phyloP scores from a whole-genome alignment of 495 filamentous ascomycete genomes.

The Eremomyces bilateralis region DNA sequence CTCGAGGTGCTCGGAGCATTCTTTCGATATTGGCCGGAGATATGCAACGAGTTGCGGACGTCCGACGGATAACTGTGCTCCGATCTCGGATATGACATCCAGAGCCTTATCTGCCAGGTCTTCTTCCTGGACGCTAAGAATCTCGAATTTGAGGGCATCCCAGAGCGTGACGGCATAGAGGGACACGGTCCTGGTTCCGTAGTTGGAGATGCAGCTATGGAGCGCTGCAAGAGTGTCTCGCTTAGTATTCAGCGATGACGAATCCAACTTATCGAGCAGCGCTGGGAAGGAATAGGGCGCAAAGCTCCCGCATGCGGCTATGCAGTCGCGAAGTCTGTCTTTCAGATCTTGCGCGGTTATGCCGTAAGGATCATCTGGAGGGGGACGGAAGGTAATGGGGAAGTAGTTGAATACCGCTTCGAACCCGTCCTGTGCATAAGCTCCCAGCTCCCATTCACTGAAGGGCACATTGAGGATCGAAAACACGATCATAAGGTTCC shows the following conservation, averaged over 20 bases:
- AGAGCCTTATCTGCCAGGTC: conserved; percentile 43
- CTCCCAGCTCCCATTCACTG: conserved; percentile 48
- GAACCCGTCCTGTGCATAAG: conserved; percentile 39
- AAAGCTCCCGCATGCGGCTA: conserved; percentile 44
- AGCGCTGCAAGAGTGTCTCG: conserved; percentile 51
- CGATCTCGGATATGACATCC: conserved; percentile 30
- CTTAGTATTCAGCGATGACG: conserved; percentile 54
- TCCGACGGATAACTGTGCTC: conserved; percentile 32
- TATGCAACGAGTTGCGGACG: conserved; percentile 32
- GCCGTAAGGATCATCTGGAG: conserved; percentile 52
- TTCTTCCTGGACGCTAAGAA: conserved; percentile 54
- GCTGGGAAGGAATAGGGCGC: conserved; percentile 48
- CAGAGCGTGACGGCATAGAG: conserved; percentile 47
- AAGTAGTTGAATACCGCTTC: conserved; percentile 63
- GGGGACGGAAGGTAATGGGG: conserved; percentile 55
- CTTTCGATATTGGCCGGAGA: conserved; percentile 39
- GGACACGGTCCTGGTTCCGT: conserved; percentile 39
- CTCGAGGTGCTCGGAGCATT: conserved; percentile 48
- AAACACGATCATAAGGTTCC: conserved; percentile 61
- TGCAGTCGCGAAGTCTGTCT: conserved; percentile 43
- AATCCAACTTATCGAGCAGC: conserved; percentile 55
- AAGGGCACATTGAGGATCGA: conserved; percentile 50
- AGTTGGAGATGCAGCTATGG: conserved; percentile 35
- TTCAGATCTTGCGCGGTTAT: conserved; percentile 59
- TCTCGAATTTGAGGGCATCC: conserved; percentile 56